Evolutionary conservation across 2,329 filamentous ascomycete species (phyloP).

Genomic region (Phyllosticta paracitricarpa): DNA sequence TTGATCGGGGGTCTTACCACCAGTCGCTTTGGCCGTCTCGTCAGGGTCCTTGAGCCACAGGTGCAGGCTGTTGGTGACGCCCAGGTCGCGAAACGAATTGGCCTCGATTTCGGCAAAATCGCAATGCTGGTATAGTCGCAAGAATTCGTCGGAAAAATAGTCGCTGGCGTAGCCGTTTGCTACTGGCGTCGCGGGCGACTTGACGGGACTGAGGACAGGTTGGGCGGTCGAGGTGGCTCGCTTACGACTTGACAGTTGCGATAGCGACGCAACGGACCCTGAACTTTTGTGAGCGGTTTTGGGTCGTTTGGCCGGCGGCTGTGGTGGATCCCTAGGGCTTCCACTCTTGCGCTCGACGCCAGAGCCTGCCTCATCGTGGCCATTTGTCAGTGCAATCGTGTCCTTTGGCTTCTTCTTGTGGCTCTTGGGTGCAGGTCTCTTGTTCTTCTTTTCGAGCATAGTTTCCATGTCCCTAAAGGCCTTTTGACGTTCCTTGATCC

Average conservation of each 20-base stretch:
- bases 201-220: conserved; percentile 49
- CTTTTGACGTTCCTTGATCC: conserved; percentile 64
- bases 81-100: conserved; percentile 70
- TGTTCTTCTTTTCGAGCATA: conserved; percentile 49
- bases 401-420: conserved; percentile 86
- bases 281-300: conserved; percentile 75
- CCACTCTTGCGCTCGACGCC: conserved; percentile 38
- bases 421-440: conserved; percentile 66
- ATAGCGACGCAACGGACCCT: conserved; percentile 62
- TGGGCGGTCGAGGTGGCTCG: conserved; percentile 43
- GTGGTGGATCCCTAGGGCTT: conserved; percentile 41
- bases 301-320: conserved; percentile 63
- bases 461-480: conserved; percentile 49
- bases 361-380: conserved; percentile 40
- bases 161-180: conserved; percentile 55
- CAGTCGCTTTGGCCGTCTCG: conserved; percentile 57
- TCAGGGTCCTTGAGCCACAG: conserved; percentile 69
- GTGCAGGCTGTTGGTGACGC: conserved; percentile 63
- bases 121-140: conserved; percentile 60
- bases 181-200: conserved; percentile 54
- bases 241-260: conserved; percentile 54
- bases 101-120: conserved; percentile 47
- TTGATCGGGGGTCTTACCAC: conserved; percentile 51
- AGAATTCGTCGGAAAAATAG: conserved; percentile 65
- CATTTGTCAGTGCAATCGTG: conserved; percentile 50